phyloP scores from a whole-genome alignment of 345 rosid species.

The Eutrema heterophyllum region DNA sequence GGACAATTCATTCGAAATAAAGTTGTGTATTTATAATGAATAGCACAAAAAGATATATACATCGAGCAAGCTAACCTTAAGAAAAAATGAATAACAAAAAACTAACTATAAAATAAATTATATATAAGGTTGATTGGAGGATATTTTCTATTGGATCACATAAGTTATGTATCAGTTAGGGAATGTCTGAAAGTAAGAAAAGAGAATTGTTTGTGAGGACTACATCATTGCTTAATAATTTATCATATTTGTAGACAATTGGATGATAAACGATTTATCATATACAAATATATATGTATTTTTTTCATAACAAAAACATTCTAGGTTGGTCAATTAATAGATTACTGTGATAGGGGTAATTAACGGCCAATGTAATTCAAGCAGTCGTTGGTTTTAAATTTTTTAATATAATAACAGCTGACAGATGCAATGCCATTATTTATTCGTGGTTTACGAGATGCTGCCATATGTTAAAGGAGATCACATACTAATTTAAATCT shows the following conservation, averaged over 20 bases:
- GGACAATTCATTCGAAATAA: not conserved
- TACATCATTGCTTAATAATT: not conserved
- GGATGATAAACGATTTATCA: not conserved
- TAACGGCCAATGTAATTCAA: not conserved
- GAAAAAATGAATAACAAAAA: not conserved
- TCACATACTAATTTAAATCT: not conserved
- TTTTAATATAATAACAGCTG: not conserved
- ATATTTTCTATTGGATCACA: not conserved
- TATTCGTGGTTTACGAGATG: not conserved
- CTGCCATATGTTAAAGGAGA: not conserved
- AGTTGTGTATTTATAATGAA: no score
- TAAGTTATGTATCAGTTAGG: not conserved
- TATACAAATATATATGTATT: not conserved
- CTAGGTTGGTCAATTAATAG: not conserved
- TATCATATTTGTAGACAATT: not conserved
- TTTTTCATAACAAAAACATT: not conserved
- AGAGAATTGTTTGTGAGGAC: no score
- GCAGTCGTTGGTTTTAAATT: not conserved
- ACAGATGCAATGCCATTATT: not conserved
- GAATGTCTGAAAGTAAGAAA: no score
- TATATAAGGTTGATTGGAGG: not conserved
- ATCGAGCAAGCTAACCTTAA: not conserved
- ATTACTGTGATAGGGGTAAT: not conserved
- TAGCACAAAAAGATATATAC: not conserved
- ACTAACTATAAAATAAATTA: not conserved